Base-by-base conservation (phyloP, 2,329 filamentous ascomycete genomes). In the Zarea fungicola region DNA sequence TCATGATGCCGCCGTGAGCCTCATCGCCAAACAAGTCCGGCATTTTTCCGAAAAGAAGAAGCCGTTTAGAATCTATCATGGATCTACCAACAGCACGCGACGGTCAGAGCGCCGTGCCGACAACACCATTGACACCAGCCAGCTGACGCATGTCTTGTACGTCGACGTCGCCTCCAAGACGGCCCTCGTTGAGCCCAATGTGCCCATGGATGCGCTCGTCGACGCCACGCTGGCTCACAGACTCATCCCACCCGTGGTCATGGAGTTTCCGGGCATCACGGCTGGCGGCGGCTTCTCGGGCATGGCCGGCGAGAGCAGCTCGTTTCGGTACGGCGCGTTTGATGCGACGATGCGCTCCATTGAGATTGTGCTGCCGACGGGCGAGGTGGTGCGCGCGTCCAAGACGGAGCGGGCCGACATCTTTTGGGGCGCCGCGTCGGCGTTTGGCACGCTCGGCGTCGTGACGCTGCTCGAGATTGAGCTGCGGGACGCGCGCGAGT, bases 21-120 rank as follows among this genome's bases (percentile, higher is more conserved):
- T 60, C 46, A 69, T 79, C 40, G 66, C 75, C 0, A 58, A 62
- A 26, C 65, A 70, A 19, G 66, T 78, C 26, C 63, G 64, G 50
- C 58, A 69, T 5, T 78, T 79, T 55, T 61, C 73, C 45, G 58
- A 64, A 3, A 61, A 57, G 7, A 63, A 68, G 50, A 63, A 71
- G 60, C 78, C 83, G 3, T 90, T 87, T 65, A 77, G 85, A n/a
- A 83, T 90, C 60, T 86, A 82, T 57, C 86, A 90, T 66, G 87
- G 87, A 52, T 82, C 84, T 0, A 89, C 86, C 22, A 89, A 88
- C 68, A 87, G 81, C 65, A 90, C 87, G 31, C 81, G 87, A 7
- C 75, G 76, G 22, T 73, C 74, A 7, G 66, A 70, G 18, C 72
- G 73, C 25, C 65, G 64, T 39, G 61, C 64, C 11, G 72, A 74